Conservation (phyloP, 176 grass and related monocot species). For the Carex pumila region DNA sequence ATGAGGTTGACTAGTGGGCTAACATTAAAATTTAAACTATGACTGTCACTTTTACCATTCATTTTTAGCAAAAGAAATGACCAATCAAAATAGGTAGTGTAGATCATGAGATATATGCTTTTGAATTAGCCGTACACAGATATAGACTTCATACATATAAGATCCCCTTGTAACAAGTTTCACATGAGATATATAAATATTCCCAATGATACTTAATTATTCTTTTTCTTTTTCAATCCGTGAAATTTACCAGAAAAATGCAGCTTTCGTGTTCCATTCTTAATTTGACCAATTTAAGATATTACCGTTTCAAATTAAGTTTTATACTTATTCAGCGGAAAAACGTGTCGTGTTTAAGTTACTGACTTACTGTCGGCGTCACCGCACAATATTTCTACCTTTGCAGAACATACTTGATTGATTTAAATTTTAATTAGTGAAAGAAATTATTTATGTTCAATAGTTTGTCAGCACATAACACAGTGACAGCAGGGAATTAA, state of each 20-base stretch:
- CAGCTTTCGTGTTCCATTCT: not conserved
- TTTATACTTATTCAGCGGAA: not conserved
- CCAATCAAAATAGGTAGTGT: slow-evolving; percentile 6
- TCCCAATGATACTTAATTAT: not conserved
- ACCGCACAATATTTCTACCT: not conserved
- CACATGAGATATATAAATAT: not conserved
- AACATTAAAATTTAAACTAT: not conserved
- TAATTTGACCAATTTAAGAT: not conserved
- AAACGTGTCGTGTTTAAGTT: not conserved
- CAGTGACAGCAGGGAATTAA: not conserved
- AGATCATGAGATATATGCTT: slow-evolving; percentile 5
- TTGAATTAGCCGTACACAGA: not conserved
- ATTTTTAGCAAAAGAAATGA: not conserved
- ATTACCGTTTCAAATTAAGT: not conserved
- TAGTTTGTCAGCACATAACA: not conserved
- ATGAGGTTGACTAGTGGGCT: slow-evolving; percentile 12
- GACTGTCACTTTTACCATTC: slow-evolving; percentile 1
- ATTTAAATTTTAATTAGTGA: not conserved
- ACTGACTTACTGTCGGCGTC: not conserved
- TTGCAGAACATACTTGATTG: not conserved
- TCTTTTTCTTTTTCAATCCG: not conserved
- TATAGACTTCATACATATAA: not conserved
- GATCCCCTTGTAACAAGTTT: slow-evolving; percentile 1
- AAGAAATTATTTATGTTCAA: not conserved
- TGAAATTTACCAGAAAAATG: not conserved